Evolutionary conservation across 139 green algal species (phyloP).

Genomic region (Chlorella sp.): DNA sequence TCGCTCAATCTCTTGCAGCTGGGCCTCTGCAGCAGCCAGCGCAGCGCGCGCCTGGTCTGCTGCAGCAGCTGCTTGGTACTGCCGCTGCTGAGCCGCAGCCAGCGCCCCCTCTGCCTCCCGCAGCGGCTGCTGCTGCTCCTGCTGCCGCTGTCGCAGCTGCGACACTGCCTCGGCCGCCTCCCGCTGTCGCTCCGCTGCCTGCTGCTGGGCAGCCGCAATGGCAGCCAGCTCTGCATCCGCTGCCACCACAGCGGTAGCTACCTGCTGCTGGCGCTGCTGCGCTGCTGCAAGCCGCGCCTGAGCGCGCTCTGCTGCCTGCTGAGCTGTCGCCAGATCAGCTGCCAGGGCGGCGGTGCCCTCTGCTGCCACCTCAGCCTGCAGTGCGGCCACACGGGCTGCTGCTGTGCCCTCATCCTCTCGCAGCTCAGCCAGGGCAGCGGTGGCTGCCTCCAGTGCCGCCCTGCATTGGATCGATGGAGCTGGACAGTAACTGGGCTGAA

Average conservation of each 20-base stretch:
- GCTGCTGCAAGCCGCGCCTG: not conserved
- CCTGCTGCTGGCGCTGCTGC: not conserved
- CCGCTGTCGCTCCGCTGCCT: not conserved
- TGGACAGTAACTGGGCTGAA: too few species aligned
- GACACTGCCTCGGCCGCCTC: not conserved
- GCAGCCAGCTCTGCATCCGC: not conserved
- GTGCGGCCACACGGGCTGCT: not conserved
- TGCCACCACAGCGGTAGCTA: not conserved
- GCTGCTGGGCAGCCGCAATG: not conserved
- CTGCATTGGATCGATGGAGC: not conserved
- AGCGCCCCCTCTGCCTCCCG: not conserved
- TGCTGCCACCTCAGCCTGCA: not conserved
- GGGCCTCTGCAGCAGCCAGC: not conserved
- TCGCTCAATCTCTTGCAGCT: constrained; percentile 2
- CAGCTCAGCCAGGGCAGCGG: not conserved
- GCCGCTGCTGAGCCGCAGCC: not conserved
- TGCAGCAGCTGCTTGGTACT: not conserved
- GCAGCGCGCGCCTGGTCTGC: not conserved
- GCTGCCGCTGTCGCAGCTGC: not conserved
- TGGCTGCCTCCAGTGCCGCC: not conserved
- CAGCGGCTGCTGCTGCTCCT: not conserved
- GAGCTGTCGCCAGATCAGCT: not conserved
- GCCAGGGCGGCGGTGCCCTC: not conserved
- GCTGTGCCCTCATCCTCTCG: not conserved
- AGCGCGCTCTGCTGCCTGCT: not conserved